Evolutionary conservation across 257 asterid species (phyloP).

Genomic region (Petrea volubilis): DNA sequence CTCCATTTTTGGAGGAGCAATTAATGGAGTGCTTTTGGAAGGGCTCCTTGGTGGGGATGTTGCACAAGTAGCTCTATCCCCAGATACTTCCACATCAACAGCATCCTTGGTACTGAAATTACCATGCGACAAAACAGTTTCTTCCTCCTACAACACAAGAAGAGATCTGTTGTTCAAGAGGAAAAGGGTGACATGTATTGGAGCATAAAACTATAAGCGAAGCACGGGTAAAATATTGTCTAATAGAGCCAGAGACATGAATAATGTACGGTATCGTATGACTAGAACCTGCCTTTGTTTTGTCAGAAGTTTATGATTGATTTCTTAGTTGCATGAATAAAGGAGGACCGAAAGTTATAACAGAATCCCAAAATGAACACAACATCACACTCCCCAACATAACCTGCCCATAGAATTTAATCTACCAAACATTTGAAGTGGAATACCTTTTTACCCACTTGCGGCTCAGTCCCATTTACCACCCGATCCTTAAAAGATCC

Average conservation of each 20-base stretch:
- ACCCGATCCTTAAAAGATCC: slow-evolving; percentile 39
- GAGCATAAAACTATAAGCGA: too few species aligned
- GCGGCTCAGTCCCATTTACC: slow-evolving; percentile 37
- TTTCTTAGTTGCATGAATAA: not conserved
- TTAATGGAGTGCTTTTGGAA: slow-evolving; percentile 34
- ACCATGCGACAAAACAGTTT: slow-evolving; percentile 22
- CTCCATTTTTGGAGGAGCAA: slow-evolving; percentile 36
- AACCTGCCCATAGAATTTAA: not conserved
- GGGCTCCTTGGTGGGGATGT: slow-evolving; percentile 56
- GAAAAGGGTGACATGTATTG: not conserved
- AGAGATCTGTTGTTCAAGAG: not conserved
- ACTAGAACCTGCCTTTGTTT: not conserved
- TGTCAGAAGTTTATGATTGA: not conserved
- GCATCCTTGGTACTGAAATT: slow-evolving; percentile 34
- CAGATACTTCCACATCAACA: slow-evolving; percentile 32
- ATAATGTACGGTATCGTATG: not conserved
- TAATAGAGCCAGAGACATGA: not conserved
- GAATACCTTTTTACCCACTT: slow-evolving; percentile 44
- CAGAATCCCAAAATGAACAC: not conserved
- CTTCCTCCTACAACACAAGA: slow-evolving; percentile 55
- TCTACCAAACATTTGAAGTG: slow-evolving; percentile 16
- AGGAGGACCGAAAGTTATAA: not conserved
- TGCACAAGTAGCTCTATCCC: slow-evolving; percentile 27
- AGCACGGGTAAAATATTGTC: not conserved
- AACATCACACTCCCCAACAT: not conserved